phyloP scores from a whole-genome alignment of 2,329 filamentous ascomycete genomes.

The Fusarium foetens region DNA sequence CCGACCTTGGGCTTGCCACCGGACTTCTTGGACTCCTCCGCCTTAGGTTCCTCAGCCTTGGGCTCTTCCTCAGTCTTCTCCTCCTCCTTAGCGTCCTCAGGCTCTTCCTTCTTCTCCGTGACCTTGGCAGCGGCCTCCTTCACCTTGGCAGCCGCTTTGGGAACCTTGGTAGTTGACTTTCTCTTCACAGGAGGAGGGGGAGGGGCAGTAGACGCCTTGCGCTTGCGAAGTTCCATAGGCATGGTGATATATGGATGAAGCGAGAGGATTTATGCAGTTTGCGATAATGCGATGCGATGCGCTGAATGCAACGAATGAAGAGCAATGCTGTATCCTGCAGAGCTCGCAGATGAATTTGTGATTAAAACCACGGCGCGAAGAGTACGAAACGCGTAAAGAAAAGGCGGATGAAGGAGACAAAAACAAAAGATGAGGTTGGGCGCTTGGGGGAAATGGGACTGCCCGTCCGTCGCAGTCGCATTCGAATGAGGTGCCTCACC shows the following conservation, averaged over 20 bases:
- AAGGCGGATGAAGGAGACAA: conserved; percentile 20
- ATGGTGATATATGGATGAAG: conserved; percentile 50
- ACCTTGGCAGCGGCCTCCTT: conserved; percentile 47
- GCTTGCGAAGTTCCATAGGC: conserved; percentile 70
- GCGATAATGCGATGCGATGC: conserved; percentile 29
- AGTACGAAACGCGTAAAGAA: conserved; percentile 22
- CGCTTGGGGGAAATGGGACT: conserved; percentile 31
- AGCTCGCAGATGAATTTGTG: conserved; percentile 16
- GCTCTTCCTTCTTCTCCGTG: conserved; percentile 46
- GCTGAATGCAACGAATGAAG: conserved; percentile 33
- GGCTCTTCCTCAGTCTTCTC: conserved; percentile 39
- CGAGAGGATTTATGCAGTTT: conserved; percentile 12
- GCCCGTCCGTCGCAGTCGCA: conserved; percentile 43
- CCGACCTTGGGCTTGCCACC: conserved; percentile 61
- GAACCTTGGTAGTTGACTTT: conserved; percentile 48
- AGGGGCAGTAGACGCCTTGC: conserved; percentile 64
- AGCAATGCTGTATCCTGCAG: conserved; percentile 18
- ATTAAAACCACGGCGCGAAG: conserved; percentile 7
- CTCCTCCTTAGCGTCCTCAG: conserved; percentile 51
- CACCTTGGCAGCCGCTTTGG: conserved; percentile 36
- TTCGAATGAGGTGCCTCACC: conserved; percentile 32
- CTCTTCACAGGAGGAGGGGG: conserved; percentile 52
- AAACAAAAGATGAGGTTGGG: conserved; percentile 42
- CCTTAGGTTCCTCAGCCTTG: conserved; percentile 47
- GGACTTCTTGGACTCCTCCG: conserved; percentile 47